Percentiles rank a stretch among this genome's conserved stretches.
Evolutionary conservation across 2,329 filamentous ascomycete genomes (phyloP).

Genomic region (Colletotrichum coccodes): DNA sequence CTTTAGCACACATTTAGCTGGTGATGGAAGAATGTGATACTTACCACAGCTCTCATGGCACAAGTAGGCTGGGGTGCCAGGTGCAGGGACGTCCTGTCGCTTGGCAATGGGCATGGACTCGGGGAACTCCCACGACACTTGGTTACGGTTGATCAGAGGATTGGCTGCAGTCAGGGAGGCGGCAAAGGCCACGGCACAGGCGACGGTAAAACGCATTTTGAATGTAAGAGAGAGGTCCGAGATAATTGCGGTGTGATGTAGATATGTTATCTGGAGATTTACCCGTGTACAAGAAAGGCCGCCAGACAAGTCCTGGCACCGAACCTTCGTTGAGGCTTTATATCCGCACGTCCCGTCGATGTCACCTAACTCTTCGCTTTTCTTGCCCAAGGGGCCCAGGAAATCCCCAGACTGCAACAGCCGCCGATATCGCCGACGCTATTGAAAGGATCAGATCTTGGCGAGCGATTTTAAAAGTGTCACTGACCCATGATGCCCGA

Average conservation of each 20-base stretch:
- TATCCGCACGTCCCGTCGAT: not conserved
- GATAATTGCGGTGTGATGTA: not conserved
- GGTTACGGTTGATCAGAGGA: constrained; percentile 21
- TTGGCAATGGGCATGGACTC: constrained; percentile 46
- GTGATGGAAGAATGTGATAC: constrained; percentile 34
- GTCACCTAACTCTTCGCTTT: not conserved
- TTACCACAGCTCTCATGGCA: constrained; percentile 63
- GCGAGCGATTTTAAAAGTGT: not conserved
- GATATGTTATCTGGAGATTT: not conserved
- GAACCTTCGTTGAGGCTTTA: not conserved
- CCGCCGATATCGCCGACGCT: constrained; percentile 23
- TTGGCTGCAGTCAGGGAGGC: constrained; percentile 39
- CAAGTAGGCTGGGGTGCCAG: constrained; percentile 44
- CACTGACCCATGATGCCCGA: not conserved
- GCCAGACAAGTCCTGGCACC: not conserved
- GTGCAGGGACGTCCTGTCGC: constrained; percentile 50
- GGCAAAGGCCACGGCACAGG: constrained; percentile 39
- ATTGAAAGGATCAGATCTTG: constrained; percentile 18
- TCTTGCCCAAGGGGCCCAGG: not conserved
- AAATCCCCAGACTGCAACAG: not conserved
- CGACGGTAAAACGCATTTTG: constrained; percentile 42
- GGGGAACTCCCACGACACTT: constrained; percentile 40
- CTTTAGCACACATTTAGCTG: not conserved
- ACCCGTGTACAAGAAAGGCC: too few relatives aligned
- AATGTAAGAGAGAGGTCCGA: not conserved